Evolutionary conservation across 345 rosid species (phyloP), one percentile per base, ranked within the genome.

Genomic region (Sisymbrium altissimum): DNA sequence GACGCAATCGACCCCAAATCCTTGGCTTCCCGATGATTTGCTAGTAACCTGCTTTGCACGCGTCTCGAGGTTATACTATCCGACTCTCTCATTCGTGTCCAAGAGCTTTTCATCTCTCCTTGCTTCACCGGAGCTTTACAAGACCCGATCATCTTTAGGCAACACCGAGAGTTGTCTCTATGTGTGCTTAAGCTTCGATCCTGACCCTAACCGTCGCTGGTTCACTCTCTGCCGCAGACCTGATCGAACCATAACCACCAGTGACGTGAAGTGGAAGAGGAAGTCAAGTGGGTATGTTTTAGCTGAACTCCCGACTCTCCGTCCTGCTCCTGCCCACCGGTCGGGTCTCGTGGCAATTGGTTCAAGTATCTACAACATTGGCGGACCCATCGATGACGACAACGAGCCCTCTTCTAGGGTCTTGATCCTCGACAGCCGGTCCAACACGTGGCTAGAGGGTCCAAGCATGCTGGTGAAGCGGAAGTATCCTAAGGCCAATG

Each of bases 401-500:
- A 29, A 54, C 2, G 36, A 29, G 59, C 6, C 59, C 8, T 85
- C 89, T 9, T 19, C 89, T 9, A 83, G 68, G 50, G 90, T 87
- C 11, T 91, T 89, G 85, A 52, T 80, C 14, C 81, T 91, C 14
- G 93, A 91, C 59, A 87, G 91, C 81, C 83, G 87, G 12, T 59
- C 74, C 52, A 78, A 85, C 83, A 70, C 70, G 11, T 92, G 96
- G 96, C 76, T 70, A 33, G 46, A 73, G 3, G 81, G 75, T 35
- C 87, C 92, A 15, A 64, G 41, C 46, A 89, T 88, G 96, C 80
- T 70, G 2, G 63, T 88, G 29, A 64, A 81, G 3, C 88, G 88
- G 66, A 81, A 3, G 4, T 14, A 81, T 60, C 78, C 94, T 3
- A 84, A 88, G 0, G 84, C 90, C 0, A 91, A 84, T 2, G 88